Base-by-base conservation (phyloP, 2,329 filamentous ascomycete genomes). In the Clonostachys solani region DNA sequence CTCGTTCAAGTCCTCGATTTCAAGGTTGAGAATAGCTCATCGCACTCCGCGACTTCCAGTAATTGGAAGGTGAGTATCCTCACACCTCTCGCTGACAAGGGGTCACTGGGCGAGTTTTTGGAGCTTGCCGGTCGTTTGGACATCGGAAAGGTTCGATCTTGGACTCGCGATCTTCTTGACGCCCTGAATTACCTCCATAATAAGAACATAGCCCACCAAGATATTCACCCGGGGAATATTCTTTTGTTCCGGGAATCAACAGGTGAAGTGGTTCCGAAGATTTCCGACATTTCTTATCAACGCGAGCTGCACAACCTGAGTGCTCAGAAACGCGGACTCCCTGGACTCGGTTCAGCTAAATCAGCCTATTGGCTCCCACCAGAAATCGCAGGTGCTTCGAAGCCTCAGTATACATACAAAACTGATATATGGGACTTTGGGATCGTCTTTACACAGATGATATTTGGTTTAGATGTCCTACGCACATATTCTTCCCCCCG, bases 391-490 rank as follows among this genome's bases (percentile, higher is more conserved):
- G 78, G 71, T 42, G 77, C 74, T 1, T 80, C 77, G 49, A 84
- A 79, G 29, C 77, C 77, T 33, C 73, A 86, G 63, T 75, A 86
- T 68, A 83, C 79, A 2, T 79, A 80, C 57, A 96, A 96, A 63
- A 89, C 90, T 1, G 94, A 97, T 62, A 81, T 97, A 9, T 99
- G 94, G 94, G 89, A 96, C 54, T 83, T 99, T 57, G 94, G 94
- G 5, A 82, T 96, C 33, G 80, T 96, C 6, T 88, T 96, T 56
- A 67, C 96, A 37, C 92, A 99, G 63, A 96, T 97, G 90, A 80
- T 94, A 5, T 92, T 96, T 62, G 94, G 94, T 3, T 74, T 90
- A 34, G 83, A 90, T 54, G 80, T 90, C 7, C 74, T 87, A 16
- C 77, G 86, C 49, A 87, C 84, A 49, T 92, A 94, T 63, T 84